Evolutionary conservation across 805 yeast species (phyloP).

Genomic region (Wickerhamiella musiphila): DNA sequence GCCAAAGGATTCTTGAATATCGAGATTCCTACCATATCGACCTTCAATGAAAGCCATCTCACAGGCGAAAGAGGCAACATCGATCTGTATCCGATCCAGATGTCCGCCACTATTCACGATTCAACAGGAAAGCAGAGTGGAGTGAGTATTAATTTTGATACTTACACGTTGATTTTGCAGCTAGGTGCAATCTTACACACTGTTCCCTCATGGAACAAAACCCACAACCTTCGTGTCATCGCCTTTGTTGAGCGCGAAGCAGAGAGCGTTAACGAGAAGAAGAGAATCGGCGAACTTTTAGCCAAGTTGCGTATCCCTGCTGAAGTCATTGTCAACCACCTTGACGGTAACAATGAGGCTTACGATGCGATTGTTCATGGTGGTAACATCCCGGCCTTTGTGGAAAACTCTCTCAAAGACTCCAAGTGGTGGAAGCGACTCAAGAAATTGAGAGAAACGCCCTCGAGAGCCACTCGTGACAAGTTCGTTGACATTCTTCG

Average conservation of each 20-base stretch:
- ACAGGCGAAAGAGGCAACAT: conserved; percentile 32
- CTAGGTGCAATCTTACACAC: conserved; percentile 85
- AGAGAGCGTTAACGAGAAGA: conserved; percentile 55
- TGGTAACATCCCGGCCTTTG: conserved; percentile 25
- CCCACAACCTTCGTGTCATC: conserved; percentile 60
- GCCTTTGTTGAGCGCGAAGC: conserved; percentile 68
- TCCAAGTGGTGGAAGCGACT: conserved; percentile 81
- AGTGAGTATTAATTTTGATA: conserved; percentile 81
- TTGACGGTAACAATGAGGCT: conserved; percentile 36
- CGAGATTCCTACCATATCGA: conserved; percentile 34
- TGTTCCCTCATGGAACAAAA: conserved; percentile 80
- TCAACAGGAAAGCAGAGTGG: conserved; percentile 48
- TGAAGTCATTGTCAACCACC: conserved; percentile 52
- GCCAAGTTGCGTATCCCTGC: conserved; percentile 75
- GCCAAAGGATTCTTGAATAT: conserved; percentile 71
- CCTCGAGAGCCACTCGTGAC: neutral
- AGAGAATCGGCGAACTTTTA: conserved; percentile 44
- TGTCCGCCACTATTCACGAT: conserved; percentile 67
- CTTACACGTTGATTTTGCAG: conserved; percentile 84
- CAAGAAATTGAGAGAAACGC: conserved; percentile 34
- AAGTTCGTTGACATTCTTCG: neutral
- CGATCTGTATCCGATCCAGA: conserved; percentile 91
- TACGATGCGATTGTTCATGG: conserved; percentile 74
- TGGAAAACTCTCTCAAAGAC: conserved; percentile 36
- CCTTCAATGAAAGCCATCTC: conserved; percentile 15